Percentiles rank a stretch among this genome's conserved stretches.
Conservation (phyloP, 495 filamentous ascomycete species). For the Hyaloscypha variabilis region DNA sequence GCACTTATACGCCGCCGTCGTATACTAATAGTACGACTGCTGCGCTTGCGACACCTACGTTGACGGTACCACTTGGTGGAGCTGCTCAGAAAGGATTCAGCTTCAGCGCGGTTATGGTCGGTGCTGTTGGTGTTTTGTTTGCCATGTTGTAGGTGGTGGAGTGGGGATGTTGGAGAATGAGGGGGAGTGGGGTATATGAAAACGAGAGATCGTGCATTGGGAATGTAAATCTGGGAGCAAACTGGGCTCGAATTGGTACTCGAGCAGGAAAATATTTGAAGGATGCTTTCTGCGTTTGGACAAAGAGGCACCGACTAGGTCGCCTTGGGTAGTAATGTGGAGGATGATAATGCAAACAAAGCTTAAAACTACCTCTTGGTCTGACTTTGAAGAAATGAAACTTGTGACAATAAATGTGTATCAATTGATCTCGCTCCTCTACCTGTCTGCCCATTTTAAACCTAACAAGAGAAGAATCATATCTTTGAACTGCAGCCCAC, state of each 20-base stretch:
- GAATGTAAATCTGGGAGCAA: background rate
- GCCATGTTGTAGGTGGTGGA: background rate
- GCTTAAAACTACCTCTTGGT: conserved; percentile 39
- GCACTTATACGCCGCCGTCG: background rate
- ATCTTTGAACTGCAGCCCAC: background rate
- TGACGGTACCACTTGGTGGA: background rate
- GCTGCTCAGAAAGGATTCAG: background rate
- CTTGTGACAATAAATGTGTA: background rate
- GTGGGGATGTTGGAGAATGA: background rate
- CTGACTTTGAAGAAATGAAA: background rate
- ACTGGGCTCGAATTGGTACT: background rate
- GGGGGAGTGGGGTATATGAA: background rate
- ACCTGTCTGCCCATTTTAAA: background rate
- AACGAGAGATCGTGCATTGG: background rate
- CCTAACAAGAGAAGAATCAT: background rate
- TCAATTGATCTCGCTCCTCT: background rate
- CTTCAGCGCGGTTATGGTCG: background rate
- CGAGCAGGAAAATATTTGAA: background rate
- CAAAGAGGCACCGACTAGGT: background rate
- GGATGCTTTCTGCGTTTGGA: background rate
- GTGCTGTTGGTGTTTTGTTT: conserved; percentile 1
- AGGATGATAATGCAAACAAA: background rate
- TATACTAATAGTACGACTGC: background rate
- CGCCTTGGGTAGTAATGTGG: background rate
- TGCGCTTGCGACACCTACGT: background rate